Conservation (phyloP, 768 basidiomycete genomes). For the Pulveroboletus frians region DNA sequence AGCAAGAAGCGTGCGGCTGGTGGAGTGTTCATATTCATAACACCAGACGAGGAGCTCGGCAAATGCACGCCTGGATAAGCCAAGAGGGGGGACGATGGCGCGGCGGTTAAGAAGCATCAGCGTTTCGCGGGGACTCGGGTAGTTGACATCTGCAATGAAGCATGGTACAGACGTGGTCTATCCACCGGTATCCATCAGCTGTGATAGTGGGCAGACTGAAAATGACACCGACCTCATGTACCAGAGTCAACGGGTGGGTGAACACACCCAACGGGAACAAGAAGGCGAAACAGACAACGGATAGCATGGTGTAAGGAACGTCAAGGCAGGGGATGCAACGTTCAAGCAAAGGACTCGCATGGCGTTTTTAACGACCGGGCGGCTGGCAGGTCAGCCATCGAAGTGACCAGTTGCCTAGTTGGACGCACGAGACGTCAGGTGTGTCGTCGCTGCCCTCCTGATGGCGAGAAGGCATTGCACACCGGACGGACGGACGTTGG, state of each 20-base stretch:
- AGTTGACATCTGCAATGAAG: slow-evolving; percentile 26
- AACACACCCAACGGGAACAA: slow-evolving; percentile 16
- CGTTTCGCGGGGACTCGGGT: slow-evolving; percentile 19
- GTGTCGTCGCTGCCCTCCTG: too few species aligned
- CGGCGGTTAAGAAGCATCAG: slow-evolving; percentile 21
- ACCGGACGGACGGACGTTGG: not conserved
- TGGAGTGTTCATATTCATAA: slow-evolving; percentile 12
- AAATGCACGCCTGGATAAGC: slow-evolving; percentile 21
- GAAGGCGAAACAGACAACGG: slow-evolving; percentile 13
- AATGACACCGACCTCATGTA: slow-evolving; percentile 6
- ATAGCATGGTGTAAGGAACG: slow-evolving; percentile 22
- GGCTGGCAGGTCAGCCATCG: slow-evolving; percentile 9
- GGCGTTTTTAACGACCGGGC: slow-evolving; percentile 2
- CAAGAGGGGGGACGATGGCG: slow-evolving; percentile 18
- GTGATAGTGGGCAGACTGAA: too few species aligned
- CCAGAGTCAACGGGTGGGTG: slow-evolving; percentile 16
- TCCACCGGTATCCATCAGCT: not conserved
- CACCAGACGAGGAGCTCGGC: slow-evolving; percentile 29
- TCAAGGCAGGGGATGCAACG: not conserved
- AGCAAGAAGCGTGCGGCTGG: slow-evolving; percentile 15
- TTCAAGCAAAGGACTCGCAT: not conserved
- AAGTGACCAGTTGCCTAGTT: not conserved
- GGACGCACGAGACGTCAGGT: not conserved
- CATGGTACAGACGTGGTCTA: slow-evolving; percentile 17
- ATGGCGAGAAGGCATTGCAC: too few species aligned